These are phyloP conservation scores for Arthroderma sp. DNA, from an alignment of 2,329 filamentous ascomycete species.

Conservation along the genomic window DNA sequence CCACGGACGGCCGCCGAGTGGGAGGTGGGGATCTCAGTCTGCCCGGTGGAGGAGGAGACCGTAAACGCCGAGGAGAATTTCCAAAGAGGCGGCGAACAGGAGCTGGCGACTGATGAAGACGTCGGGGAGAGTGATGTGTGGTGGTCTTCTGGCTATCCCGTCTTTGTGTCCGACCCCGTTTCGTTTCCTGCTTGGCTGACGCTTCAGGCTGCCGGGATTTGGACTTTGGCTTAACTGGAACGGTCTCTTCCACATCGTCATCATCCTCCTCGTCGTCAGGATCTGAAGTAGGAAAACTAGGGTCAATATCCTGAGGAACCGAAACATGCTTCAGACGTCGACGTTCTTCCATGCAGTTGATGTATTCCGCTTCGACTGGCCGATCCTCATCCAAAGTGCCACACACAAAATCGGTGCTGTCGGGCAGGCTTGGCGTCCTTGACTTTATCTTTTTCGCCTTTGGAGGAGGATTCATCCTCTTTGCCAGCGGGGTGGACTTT, in stretches of 20 bases:
- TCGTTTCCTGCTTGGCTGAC: background rate
- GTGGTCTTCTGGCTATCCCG: slow-evolving; percentile 39
- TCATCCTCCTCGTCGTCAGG: slow-evolving; percentile 74
- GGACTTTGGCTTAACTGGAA: background rate
- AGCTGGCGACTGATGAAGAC: slow-evolving; percentile 39
- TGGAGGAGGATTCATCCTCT: slow-evolving; percentile 21
- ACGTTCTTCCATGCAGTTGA: slow-evolving; percentile 68
- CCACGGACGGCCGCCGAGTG: slow-evolving; percentile 29
- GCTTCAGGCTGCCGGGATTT: background rate
- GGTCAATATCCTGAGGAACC: slow-evolving; percentile 94
- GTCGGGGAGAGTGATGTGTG: slow-evolving; percentile 47
- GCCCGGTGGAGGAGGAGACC: slow-evolving; percentile 56
- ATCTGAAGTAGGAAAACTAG: slow-evolving; percentile 90
- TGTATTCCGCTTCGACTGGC: slow-evolving; percentile 84
- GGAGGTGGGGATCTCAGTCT: slow-evolving; percentile 37
- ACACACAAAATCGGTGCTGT: slow-evolving; percentile 98
- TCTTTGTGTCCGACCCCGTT: slow-evolving; percentile 12
- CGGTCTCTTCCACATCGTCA: slow-evolving; percentile 39
- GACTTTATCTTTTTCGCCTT: slow-evolving; percentile 46
- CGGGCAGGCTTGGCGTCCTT: slow-evolving; percentile 70
- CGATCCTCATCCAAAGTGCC: slow-evolving; percentile 93
- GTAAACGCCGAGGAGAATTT: slow-evolving; percentile 56
- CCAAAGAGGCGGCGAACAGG: slow-evolving; percentile 45
- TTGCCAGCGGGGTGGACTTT: slow-evolving; percentile 19
- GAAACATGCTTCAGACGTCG: slow-evolving; percentile 66